These are phyloP conservation scores for Penicillium palitans DNA, from an alignment of 2,329 filamentous ascomycete genomes.

Conservation along the genomic window DNA sequence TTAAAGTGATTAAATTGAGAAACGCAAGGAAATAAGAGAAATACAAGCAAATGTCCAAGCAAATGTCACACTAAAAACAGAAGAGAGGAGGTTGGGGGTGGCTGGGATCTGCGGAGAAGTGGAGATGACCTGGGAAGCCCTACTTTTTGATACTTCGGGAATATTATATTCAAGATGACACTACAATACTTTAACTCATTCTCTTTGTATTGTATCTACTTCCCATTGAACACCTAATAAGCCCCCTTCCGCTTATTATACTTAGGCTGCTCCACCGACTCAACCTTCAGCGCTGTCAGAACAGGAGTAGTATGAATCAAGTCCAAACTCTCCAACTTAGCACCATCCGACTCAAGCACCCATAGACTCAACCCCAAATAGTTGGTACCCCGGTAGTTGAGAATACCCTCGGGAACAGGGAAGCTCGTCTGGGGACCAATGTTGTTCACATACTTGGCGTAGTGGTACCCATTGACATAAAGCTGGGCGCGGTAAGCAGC, in stretches of 20 bases:
- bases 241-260: conserved; percentile 52
- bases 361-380: conserved; percentile 68
- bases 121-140: background rate
- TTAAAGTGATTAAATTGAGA: background rate
- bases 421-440: conserved; percentile 73
- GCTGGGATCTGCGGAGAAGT: conserved; percentile 13
- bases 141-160: background rate
- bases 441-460: conserved; percentile 66
- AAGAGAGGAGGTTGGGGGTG: conserved; percentile 8
- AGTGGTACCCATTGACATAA: conserved; percentile 77
- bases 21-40: background rate
- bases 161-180: background rate
- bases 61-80: background rate
- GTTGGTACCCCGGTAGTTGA: conserved; percentile 70
- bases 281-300: conserved; percentile 52
- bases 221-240: conserved; percentile 44
- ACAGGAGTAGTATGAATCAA: conserved; percentile 54
- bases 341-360: conserved; percentile 61
- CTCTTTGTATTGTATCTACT: background rate
- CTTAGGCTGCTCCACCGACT: conserved; percentile 47
- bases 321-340: conserved; percentile 56
- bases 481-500: conserved; percentile 61
- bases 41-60: background rate
- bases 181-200: background rate
- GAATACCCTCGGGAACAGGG: conserved; percentile 71